Percentiles rank a stretch among this genome's conserved stretches.
Evolutionary conservation across 208 protist genomes (phyloP).

Genomic region (Crithidia bombi): DNA sequence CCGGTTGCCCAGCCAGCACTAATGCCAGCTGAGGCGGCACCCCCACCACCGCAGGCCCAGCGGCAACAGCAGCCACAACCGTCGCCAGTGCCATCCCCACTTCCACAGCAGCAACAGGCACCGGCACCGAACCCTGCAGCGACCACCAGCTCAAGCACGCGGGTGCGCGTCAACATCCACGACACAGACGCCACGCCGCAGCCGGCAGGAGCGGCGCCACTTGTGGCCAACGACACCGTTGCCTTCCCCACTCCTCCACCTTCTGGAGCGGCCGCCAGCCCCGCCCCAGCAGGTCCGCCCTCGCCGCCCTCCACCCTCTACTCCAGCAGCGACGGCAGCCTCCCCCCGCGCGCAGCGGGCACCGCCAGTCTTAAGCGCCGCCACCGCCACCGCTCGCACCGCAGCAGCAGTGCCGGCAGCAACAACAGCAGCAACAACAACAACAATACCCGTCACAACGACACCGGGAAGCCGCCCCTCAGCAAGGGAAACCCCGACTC

Average conservation of each 20-base stretch:
- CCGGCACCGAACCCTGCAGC: neutral
- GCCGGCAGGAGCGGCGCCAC: neutral
- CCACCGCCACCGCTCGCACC: conserved; percentile 19
- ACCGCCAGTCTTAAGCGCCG: neutral
- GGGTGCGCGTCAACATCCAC: conserved; percentile 52
- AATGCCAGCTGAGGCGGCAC: conserved; percentile 11
- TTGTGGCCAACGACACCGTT: neutral
- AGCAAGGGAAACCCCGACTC: neutral
- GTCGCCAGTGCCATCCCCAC: neutral
- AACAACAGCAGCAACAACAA: neutral
- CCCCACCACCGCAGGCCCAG: neutral
- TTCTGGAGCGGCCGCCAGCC: neutral
- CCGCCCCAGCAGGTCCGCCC: neutral
- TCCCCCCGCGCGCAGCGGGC: neutral
- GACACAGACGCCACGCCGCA: conserved; percentile 12
- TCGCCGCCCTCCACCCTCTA: conserved; percentile 1
- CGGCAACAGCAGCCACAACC: conserved; percentile 13
- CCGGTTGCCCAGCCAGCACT: conserved; percentile 11
- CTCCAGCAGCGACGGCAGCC: conserved; percentile 4
- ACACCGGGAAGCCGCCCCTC: neutral
- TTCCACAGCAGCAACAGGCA: conserved; percentile 15
- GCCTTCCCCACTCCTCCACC: neutral
- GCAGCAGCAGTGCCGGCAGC: conserved; percentile 12
- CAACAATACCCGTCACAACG: neutral
- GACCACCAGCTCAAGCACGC: conserved; percentile 17